Evolutionary conservation across 768 basidiomycete genomes (phyloP), one percentile per base, ranked within the genome.

Genomic region (Pluteus cervinus): DNA sequence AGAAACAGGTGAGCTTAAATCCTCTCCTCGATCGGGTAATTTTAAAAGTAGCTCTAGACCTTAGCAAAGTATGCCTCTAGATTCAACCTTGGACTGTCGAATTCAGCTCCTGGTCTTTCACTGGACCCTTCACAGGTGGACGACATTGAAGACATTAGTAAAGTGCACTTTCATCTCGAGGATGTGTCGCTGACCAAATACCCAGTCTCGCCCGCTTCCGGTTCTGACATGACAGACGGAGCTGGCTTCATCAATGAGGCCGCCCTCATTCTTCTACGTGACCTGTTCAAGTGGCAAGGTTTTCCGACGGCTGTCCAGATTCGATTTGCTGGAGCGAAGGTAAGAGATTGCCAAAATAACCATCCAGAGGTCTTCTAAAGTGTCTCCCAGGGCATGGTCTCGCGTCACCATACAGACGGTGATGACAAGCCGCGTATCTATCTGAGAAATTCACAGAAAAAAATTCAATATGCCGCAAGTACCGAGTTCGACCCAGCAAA

Each of bases 1-100:
- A 41, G 1, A 43, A 62, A 0, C 81, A 85, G 64, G 81, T 77
- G n/a, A n/a, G 47, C 12, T 52, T 40, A 7, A 12, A 22, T 26
- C 26, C 15, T 5, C 29, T 32, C 25, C 29, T 29, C 21, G 12
- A 34, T 20, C 14, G 29, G 1, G 6, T 7, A 7, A 5, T 6
- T 18, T 20, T 21, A 26, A 11, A 29, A 22, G 20, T 39, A 15
- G 30, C 29, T 32, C 8, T 37, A 83, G 81, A 62, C 66, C 8
- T 69, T 81, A 58, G 62, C 73, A 1, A 84, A 85, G 54, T 84
- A 75, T 72, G 62, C 70, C 9, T 67, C 80, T n/a, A 67, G 81
- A 0, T 76, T 74, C 43, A 66, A 72, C 0, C 63, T 85, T 7
- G 78, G 74, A 0, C 51, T 82, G 5, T 84, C 82, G 1, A 82